Evolutionary conservation across 805 yeast species (phyloP).

Genomic region (Diddensiella santjacobensis): DNA sequence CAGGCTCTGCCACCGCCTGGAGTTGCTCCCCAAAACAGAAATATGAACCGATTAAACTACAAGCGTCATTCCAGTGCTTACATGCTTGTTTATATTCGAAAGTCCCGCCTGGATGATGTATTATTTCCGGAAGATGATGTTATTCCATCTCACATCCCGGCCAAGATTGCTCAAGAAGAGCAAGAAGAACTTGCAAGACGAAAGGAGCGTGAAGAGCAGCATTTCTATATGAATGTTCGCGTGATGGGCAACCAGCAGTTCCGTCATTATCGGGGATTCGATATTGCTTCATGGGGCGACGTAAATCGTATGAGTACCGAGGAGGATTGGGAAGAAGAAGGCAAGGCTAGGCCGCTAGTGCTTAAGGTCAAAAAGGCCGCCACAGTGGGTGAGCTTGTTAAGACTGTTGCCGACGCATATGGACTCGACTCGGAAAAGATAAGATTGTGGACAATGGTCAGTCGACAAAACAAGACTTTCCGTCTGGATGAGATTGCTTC

Average conservation of each 20-base stretch:
- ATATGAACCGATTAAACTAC: constrained; percentile 42
- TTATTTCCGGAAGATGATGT: constrained; percentile 57
- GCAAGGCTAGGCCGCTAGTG: constrained; percentile 45
- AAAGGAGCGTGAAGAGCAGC: constrained; percentile 69
- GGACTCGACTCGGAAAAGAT: constrained; percentile 38
- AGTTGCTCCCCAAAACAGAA: constrained; percentile 10
- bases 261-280: constrained; percentile 65
- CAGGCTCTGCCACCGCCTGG: constrained; percentile 1
- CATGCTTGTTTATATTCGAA: constrained; percentile 89
- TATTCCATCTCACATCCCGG: constrained; percentile 66
- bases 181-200: constrained; percentile 51
- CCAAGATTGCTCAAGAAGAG: constrained; percentile 59
- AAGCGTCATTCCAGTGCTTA: constrained; percentile 92
- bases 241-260: constrained; percentile 55
- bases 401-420: constrained; percentile 45
- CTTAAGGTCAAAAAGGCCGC: constrained; percentile 56
- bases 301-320: not conserved
- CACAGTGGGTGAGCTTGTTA: constrained; percentile 48
- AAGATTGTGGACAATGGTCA: constrained; percentile 61
- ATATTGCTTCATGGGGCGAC: constrained; percentile 57
- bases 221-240: constrained; percentile 54
- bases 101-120: constrained; percentile 52
- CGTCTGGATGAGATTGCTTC: constrained; percentile 52
- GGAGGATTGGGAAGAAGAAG: constrained; percentile 24
- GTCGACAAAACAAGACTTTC: constrained; percentile 66